Evolutionary conservation across 2,329 filamentous ascomycete genomes (phyloP), one percentile per base, ranked within the genome.

Genomic region (Talaromyces sp.): DNA sequence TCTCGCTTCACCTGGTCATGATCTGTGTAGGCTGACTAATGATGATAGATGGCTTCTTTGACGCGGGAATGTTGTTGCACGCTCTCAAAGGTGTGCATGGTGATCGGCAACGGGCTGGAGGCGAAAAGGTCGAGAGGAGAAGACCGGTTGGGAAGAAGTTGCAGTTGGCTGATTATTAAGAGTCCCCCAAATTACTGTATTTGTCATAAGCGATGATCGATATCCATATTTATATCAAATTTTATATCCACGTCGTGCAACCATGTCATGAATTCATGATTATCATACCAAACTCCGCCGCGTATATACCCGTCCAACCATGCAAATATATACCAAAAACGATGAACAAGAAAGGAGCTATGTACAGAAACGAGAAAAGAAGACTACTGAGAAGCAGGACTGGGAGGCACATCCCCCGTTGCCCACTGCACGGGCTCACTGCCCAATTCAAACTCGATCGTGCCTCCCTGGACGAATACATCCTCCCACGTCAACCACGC

Each of bases 21-120:
- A 6, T 28, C 5, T 33, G n/a, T 23, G 8, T 9, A 5, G 11
- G 14, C 3, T 35, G 31, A 23, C 50, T 54, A 12, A 54, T 6
- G 18, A 18, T 3, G 35, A 28, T 72, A 96, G 93, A 97, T 81
- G 93, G 93, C 35, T 97, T 98, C 82, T 98, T 98, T 78, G 93
- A 98, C 74, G 92, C 93, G 0, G 93, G 93, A 14, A 96, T 97
- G 92, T 84, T 97, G 5, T 82, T 95, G 25, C 91, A 96, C 74
- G 92, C 92, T 1, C 85, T 96, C 63, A 93, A 93, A 73, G 88
- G 88, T 2, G 65, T 75, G 35, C 66, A 66, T 48, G 71, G 70
- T 25, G 70, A 76, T 50, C 71, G 71, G 54, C 76, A 76, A 55
- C 73, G 74, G 63, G 66, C 65, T 40, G 58, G 54, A 57, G 54